Conservation (phyloP, 352 stramenopile genomes). For the Phytopythium mirpurense region DNA sequence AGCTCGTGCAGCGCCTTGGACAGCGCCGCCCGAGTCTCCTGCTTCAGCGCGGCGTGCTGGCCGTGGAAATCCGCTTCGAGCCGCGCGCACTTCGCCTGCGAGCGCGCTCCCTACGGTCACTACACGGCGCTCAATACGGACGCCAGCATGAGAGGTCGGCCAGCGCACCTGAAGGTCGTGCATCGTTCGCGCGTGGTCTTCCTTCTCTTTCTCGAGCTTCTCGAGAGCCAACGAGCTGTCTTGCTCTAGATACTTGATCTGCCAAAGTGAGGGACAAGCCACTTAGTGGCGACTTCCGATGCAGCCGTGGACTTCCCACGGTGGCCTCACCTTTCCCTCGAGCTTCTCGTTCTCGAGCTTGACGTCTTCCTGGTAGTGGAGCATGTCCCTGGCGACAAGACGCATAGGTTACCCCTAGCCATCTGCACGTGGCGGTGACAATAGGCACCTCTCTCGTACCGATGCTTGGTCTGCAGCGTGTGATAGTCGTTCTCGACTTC, state of each 20-base stretch:
- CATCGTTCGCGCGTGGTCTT: conserved; percentile 23
- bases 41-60: conserved; percentile 36
- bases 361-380: conserved; percentile 67
- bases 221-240: conserved; percentile 44
- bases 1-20: conserved; percentile 63
- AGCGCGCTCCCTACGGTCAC: neutral
- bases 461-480: conserved; percentile 62
- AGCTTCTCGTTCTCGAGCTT: conserved; percentile 64
- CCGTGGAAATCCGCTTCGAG: conserved; percentile 33
- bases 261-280: neutral
- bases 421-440: too few relatives aligned
- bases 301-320: neutral
- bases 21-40: conserved; percentile 44
- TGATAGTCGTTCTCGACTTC: conserved; percentile 76
- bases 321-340: conserved; percentile 45
- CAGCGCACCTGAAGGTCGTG: conserved; percentile 45
- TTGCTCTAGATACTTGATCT: conserved; percentile 73
- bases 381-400: conserved; percentile 25
- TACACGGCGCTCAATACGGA: neutral
- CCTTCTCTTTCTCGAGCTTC: conserved; percentile 64
- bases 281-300: neutral
- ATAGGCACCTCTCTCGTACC: conserved; percentile 31
- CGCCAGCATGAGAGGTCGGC: too few relatives aligned
- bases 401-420: neutral
- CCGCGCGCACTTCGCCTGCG: conserved; percentile 35